A percentile compares a stretch with the other conserved stretches of the same genome.
phyloP scores from a whole-genome alignment of 192 early-diverging fungal genomes.

The Backusella tarrabulga region DNA sequence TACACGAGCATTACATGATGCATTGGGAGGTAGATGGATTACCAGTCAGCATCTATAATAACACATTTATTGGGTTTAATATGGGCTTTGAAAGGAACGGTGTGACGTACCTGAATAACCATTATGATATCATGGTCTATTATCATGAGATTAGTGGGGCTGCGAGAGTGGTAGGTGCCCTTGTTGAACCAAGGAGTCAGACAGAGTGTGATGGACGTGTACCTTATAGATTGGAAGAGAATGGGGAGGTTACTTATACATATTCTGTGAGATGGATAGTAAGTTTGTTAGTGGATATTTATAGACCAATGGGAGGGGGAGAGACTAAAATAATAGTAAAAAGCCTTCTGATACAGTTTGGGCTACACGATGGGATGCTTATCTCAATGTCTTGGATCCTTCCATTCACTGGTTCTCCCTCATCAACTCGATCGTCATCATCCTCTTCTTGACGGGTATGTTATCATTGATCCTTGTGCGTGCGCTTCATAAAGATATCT shows the following conservation, averaged over 20 bases:
- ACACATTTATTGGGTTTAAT: conserved; percentile 68
- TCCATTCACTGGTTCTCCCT: conserved; percentile 96
- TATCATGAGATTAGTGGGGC: conserved; percentile 73
- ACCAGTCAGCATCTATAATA: conserved; percentile 66
- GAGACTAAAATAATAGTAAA: not conserved
- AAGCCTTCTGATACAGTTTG: conserved; percentile 58
- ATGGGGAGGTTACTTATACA: conserved; percentile 54
- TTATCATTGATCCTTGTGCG: conserved; percentile 87
- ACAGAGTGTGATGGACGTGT: conserved; percentile 22
- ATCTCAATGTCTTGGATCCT: conserved; percentile 83
- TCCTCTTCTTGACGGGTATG: conserved; percentile 88
- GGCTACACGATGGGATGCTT: conserved; percentile 86
- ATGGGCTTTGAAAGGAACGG: conserved; percentile 51
- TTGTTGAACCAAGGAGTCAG: conserved; percentile 70
- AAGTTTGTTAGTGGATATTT: not conserved
- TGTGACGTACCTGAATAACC: conserved; percentile 70
- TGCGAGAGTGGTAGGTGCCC: conserved; percentile 83
- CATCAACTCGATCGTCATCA: conserved; percentile 91
- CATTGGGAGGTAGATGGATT: conserved; percentile 93
- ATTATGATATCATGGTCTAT: conserved; percentile 82
- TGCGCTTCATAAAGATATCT: conserved; percentile 88
- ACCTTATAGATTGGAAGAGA: conserved; percentile 44
- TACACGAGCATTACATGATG: conserved; percentile 69
- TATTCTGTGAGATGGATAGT: conserved; percentile 64
- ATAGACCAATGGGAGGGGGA: no score